Percentiles rank a stretch among this genome's conserved stretches.
These are phyloP conservation scores for Vaccinium myrtillus DNA, from an alignment of 148 eudicot genomes.

Conservation along the genomic window DNA sequence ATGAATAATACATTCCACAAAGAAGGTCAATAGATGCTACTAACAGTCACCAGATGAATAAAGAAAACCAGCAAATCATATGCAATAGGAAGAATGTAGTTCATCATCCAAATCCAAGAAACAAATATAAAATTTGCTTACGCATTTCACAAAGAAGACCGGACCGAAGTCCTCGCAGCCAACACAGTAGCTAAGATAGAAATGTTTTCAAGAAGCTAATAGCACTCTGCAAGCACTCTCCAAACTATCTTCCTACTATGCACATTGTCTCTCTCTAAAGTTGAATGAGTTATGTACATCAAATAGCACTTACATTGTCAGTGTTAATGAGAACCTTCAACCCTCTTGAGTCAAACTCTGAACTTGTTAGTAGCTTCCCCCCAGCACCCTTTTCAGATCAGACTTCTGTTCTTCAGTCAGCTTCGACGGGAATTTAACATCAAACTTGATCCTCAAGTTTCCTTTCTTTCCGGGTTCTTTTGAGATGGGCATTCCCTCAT, in stretches of 20 bases:
- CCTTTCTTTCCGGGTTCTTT: constrained; percentile 72
- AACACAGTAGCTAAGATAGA: constrained; percentile 1
- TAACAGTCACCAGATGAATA: neutral
- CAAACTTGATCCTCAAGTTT: constrained; percentile 58
- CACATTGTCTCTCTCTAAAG: constrained; percentile 29
- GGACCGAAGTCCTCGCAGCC: neutral
- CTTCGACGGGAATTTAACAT: constrained; percentile 63
- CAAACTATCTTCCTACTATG: constrained; percentile 49
- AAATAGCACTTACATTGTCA: neutral
- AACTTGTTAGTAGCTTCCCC: constrained; percentile 24
- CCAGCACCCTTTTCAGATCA: constrained; percentile 54
- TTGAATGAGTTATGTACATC: constrained; percentile 6
- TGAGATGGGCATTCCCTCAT: constrained; percentile 83
- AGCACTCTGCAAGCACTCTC: constrained; percentile 21
- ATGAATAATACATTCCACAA: neutral
- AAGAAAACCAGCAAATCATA: neutral
- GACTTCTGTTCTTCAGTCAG: constrained; percentile 59
- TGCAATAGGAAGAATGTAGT: neutral
- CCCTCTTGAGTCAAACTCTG: neutral
- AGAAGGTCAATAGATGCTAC: neutral
- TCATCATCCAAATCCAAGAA: neutral
- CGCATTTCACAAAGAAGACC: neutral
- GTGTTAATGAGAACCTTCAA: constrained; percentile 11
- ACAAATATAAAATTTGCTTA: neutral
- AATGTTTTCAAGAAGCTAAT: neutral